Evolutionary conservation across 2,329 filamentous ascomycete genomes (phyloP), one percentile per base, ranked within the genome.

Genomic region (Leptographium lundbergii): DNA sequence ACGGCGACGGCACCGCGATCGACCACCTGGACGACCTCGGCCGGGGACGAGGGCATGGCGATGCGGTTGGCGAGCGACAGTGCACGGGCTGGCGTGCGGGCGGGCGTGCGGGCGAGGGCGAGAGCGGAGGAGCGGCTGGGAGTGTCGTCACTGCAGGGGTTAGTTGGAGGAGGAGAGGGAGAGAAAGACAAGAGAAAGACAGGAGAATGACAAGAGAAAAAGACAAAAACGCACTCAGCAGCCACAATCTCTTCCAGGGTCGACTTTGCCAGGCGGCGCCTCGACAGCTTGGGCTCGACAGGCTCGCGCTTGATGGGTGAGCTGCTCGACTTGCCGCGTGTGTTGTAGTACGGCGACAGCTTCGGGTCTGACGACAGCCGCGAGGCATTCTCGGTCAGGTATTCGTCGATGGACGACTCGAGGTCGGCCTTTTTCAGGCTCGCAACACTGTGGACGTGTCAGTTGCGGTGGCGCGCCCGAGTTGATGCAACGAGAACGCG

Each of bases 41-140:
- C 85, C 6, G 91, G 91, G 2, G 89, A 91, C 10, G 89, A 84
- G 25, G 89, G 89, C 57, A 95, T 77, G n/a, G 85, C 81, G 57
- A 91, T 81, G 66, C 82, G 84, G 60, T 76, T 71, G 61, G 81
- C 60, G 56, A 81, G 75, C 14, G 77, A 75, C 57, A 83, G 70
- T 52, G 76, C 76, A 65, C 76, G 73, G 65, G 75, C 67, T n/a
- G 62, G 59, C 48, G 78, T 72, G 65, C 76, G 73, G 65, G 75
- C 67, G 29, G 62, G 59, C 48, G 78, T 72, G 62, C 72, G 64
- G 61, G 68, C 70, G 32, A 39, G 17, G 6, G 52, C 70, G 29
- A 39, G 19, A 10, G 52, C 32, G 60, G 66, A n/a, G 66, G 52
- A 54, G n/a, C 6, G 11, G 11, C 7, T 6, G 36, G 53, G n/a